These are phyloP conservation scores for Sporisorium scitamineum DNA, from an alignment of 1,284 basidiomycete genomes.

Conservation along the genomic window DNA sequence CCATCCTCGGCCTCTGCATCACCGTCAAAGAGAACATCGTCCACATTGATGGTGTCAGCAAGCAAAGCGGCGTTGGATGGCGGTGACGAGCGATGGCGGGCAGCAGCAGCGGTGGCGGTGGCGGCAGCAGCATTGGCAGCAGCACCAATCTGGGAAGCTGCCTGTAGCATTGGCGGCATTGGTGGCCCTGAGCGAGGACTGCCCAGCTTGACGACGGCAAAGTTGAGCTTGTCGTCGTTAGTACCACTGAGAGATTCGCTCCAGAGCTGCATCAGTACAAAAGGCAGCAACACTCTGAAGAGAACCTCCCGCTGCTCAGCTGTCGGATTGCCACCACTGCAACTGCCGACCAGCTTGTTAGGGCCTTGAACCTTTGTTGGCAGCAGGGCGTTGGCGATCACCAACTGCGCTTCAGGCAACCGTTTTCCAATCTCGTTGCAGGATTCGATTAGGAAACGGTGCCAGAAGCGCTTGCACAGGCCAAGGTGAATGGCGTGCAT, in stretches of 20 bases:
- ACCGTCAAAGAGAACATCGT: no score
- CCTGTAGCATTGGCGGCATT: neutral
- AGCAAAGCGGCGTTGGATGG: no score
- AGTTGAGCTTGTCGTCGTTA: neutral
- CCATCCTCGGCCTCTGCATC: no score
- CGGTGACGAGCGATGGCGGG: no score
- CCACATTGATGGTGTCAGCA: no score
- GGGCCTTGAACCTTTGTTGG: neutral
- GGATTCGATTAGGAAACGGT: conserved; percentile 2
- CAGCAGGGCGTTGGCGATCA: neutral
- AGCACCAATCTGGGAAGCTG: neutral
- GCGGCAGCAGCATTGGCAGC: neutral
- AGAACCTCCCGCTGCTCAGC: conserved; percentile 2
- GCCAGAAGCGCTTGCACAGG: conserved; percentile 18
- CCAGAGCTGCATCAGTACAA: conserved; percentile 14
- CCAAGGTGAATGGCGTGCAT: conserved; percentile 21
- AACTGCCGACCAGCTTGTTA: neutral
- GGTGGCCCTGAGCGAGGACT: no score
- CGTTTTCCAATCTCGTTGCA: conserved; percentile 1
- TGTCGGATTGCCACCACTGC: neutral
- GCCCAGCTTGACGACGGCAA: neutral
- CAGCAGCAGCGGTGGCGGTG: no score
- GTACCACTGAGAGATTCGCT: neutral
- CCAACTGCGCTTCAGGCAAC: neutral
- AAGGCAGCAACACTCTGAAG: neutral